These are phyloP conservation scores for Firmiana major DNA, from an alignment of 345 rosid species.

Conservation along the genomic window DNA sequence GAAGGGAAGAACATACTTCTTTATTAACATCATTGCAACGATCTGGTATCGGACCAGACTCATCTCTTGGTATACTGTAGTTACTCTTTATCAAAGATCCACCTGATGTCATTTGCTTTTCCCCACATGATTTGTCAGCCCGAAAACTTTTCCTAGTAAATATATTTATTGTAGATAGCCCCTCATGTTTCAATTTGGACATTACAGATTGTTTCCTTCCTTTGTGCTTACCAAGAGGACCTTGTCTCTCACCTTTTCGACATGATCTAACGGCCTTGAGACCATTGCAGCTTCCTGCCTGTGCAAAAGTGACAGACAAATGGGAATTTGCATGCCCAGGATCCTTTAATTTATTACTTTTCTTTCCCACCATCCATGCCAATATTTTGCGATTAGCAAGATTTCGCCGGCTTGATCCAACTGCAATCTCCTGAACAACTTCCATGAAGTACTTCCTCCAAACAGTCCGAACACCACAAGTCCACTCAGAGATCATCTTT, in stretches of 20 bases:
- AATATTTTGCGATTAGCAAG: conserved; percentile 18
- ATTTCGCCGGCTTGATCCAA: conserved; percentile 15
- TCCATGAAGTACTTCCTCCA: conserved; percentile 35
- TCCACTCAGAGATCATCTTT: conserved; percentile 44
- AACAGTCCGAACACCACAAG: conserved; percentile 27
- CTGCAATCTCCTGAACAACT: conserved; percentile 23
- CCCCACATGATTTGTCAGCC: conserved; percentile 2
- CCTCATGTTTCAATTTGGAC: conserved; percentile 4
- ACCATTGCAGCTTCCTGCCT: conserved; percentile 1
- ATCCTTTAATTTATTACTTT: conserved; percentile 13
- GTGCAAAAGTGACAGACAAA: conserved; percentile 16
- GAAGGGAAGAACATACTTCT: not conserved
- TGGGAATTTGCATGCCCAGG: conserved; percentile 2
- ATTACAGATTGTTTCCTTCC: not conserved
- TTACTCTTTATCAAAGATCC: not conserved
- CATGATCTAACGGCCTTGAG: conserved; percentile 10
- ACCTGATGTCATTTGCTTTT: conserved; percentile 3
- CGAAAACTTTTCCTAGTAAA: not conserved
- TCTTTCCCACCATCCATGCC: conserved; percentile 16
- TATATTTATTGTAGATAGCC: not conserved
- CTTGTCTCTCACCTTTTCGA: conserved; percentile 7
- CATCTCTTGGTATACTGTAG: not conserved
- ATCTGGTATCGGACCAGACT: not conserved
- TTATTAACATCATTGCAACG: not conserved
- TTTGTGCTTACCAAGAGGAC: not conserved